A percentile compares a stretch with the other conserved stretches of the same genome.
Conservation (phyloP, 495 filamentous ascomycete species). For the Glutinoglossum americanum region DNA sequence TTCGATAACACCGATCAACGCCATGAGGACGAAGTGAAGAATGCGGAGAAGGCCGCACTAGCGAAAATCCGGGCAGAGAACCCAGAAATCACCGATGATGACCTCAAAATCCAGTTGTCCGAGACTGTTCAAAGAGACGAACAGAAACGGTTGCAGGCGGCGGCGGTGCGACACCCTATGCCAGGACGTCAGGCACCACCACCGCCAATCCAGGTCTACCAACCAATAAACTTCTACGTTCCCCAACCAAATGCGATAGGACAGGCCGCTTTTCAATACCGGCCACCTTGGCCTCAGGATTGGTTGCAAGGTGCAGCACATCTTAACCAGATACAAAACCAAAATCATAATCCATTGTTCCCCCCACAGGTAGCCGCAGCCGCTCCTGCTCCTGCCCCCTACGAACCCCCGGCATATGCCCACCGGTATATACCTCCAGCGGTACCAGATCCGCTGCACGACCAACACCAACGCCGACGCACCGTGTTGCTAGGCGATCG, state of each 20-base stretch:
- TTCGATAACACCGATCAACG: conserved; percentile 40
- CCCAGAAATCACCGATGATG: conserved; percentile 32
- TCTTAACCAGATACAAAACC: background rate
- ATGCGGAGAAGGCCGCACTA: conserved; percentile 39
- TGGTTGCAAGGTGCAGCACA: background rate
- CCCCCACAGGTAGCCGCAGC: background rate
- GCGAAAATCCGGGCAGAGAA: conserved; percentile 33
- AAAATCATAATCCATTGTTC: background rate
- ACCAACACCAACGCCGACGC: background rate
- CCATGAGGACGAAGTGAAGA: conserved; percentile 41
- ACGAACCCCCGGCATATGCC: background rate
- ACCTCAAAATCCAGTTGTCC: conserved; percentile 36
- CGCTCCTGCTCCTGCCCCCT: background rate
- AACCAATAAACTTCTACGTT: background rate
- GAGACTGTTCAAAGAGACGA: conserved; percentile 27
- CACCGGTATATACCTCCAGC: background rate
- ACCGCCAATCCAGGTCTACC: background rate
- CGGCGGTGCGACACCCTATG: background rate
- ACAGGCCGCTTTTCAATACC: background rate
- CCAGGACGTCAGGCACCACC: background rate
- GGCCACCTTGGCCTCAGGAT: background rate
- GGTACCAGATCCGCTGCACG: background rate
- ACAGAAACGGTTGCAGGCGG: background rate
- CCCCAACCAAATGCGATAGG: background rate
- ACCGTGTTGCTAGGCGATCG: background rate